Base-by-base conservation (phyloP, 805 yeast genomes). In the Tetrapisispora fleetii region DNA sequence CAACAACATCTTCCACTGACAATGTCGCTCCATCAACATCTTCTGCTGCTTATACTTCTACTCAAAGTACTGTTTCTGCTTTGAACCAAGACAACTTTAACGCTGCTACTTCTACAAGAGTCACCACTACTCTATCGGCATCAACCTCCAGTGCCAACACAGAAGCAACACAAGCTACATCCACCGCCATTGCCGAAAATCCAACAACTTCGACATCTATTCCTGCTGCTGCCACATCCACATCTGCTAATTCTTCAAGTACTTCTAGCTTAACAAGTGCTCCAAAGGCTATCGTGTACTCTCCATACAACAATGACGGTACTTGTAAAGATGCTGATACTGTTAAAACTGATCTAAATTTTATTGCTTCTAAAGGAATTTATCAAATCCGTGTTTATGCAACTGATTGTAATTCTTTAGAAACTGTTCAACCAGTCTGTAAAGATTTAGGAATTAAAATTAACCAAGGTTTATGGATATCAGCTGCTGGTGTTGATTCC, bases 391-490 rank as follows among this genome's bases (percentile, higher is more conserved):
- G 97, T 71, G 64, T 87, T 47, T 90, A 90, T 63, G 95, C 95
- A 57, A 83, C 86, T 50, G 97, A 90, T 66, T 90, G 97, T 71
- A 73, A 77, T 63, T 77, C 84, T 24, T 67, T 85, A 44, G 60
- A 74, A 30, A 79, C 83, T 2, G 79, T 88, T 37, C 73, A 79
- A 57, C 86, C 93, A 44, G 74, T 73, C 37, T 77, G 83, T 55
- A 58, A 60, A 22, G 45, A 64, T 14, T 67, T 83, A 47, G 95
- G 95, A 4, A 64, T 90, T 46, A 78, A 69, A 37, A 78, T 89
- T 50, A 83, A 85, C 65, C 96, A 87, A 72, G 96, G 97, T 44
- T 76, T 90, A 67, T 90, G 93, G 90, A 80, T 90, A 54, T 64
- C 74, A 42, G 51, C 67, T 18, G 71, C 64, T 27, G 95, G 95